Evolutionary conservation across 2,329 filamentous ascomycete genomes (phyloP).

Genomic region (Trichoderma sp.): DNA sequence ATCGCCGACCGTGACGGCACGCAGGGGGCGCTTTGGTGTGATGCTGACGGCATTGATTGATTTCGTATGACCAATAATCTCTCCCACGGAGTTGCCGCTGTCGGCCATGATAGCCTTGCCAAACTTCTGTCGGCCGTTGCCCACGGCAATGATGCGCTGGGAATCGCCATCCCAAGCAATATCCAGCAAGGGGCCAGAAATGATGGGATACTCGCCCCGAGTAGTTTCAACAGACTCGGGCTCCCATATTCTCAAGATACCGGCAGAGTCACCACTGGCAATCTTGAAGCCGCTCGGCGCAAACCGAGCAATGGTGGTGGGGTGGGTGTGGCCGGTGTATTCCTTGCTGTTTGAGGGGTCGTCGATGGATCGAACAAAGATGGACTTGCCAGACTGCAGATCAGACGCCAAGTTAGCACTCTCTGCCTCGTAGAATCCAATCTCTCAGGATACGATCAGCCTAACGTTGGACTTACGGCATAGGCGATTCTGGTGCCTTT

Average conservation of each 20-base stretch:
- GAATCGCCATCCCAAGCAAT: slow-evolving; percentile 97
- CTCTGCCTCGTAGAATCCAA: not conserved
- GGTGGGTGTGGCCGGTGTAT: slow-evolving; percentile 87
- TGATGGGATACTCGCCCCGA: slow-evolving; percentile 92
- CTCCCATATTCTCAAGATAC: slow-evolving; percentile 90
- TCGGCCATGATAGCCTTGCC: slow-evolving; percentile 94
- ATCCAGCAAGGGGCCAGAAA: slow-evolving; percentile 93
- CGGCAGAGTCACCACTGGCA: slow-evolving; percentile 85
- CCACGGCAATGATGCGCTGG: slow-evolving; percentile 93
- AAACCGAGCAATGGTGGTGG: slow-evolving; percentile 92
- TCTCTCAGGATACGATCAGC: not conserved
- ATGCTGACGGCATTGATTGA: slow-evolving; percentile 90
- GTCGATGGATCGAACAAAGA: slow-evolving; percentile 95
- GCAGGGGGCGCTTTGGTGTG: slow-evolving; percentile 84
- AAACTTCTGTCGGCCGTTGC: slow-evolving; percentile 90
- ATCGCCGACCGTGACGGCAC: slow-evolving; percentile 88
- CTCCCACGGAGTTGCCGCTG: slow-evolving; percentile 93
- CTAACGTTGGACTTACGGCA: slow-evolving; percentile 63
- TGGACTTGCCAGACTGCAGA: slow-evolving; percentile 86
- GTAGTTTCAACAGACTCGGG: slow-evolving; percentile 81
- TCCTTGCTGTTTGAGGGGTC: slow-evolving; percentile 81
- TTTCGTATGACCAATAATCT: slow-evolving; percentile 89
- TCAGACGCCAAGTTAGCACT: not conserved
- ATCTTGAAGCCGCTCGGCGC: slow-evolving; percentile 93
- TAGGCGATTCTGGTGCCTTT: slow-evolving; percentile 94